Evolutionary conservation across 1,284 basidiomycete genomes (phyloP).

Genomic region (Ustanciosporium gigantosporum): DNA sequence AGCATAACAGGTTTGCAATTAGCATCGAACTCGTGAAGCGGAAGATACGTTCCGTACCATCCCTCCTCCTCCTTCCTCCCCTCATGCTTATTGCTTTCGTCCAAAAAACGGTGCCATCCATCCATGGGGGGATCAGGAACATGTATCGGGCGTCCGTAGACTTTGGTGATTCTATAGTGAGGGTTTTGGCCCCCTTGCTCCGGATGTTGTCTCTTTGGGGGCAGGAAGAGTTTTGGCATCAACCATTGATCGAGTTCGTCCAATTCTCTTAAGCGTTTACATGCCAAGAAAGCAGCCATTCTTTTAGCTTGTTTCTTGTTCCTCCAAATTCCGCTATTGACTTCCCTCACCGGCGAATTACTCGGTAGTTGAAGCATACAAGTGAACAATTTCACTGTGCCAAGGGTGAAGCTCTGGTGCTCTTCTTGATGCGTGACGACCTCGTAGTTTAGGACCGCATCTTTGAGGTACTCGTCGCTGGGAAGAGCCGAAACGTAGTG

Average conservation of each 20-base stretch:
- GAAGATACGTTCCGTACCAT: slow-evolving; percentile 14
- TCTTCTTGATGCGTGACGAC: slow-evolving; percentile 3
- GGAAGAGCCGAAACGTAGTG: slow-evolving; percentile 33
- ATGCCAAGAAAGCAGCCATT: slow-evolving; percentile 36
- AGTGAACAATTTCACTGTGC: neutral
- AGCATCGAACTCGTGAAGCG: slow-evolving; percentile 4
- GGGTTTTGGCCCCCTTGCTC: slow-evolving; percentile 1
- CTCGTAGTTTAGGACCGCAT: slow-evolving; percentile 17
- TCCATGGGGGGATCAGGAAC: slow-evolving; percentile 19
- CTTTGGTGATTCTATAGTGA: slow-evolving; percentile 17
- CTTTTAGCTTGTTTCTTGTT: slow-evolving; percentile 37
- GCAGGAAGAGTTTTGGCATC: slow-evolving; percentile 16
- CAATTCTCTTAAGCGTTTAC: slow-evolving; percentile 19
- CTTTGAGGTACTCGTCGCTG: slow-evolving; percentile 14
- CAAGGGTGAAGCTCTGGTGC: slow-evolving; percentile 1
- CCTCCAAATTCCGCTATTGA: slow-evolving; percentile 8
- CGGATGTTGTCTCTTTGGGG: neutral
- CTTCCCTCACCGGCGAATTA: slow-evolving; percentile 15
- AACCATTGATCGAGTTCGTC: slow-evolving; percentile 40
- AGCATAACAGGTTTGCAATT: slow-evolving; percentile 13
- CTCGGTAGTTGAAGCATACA: slow-evolving; percentile 23
- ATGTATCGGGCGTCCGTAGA: slow-evolving; percentile 9
- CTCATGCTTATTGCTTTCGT: too few species aligned
- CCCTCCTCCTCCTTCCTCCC: neutral
- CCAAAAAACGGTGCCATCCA: slow-evolving; percentile 11